Percentiles rank a stretch among this genome's conserved stretches.
These are phyloP conservation scores for Hippophae gyantsensis DNA, from an alignment of 306 rosid genomes.

Conservation along the genomic window DNA sequence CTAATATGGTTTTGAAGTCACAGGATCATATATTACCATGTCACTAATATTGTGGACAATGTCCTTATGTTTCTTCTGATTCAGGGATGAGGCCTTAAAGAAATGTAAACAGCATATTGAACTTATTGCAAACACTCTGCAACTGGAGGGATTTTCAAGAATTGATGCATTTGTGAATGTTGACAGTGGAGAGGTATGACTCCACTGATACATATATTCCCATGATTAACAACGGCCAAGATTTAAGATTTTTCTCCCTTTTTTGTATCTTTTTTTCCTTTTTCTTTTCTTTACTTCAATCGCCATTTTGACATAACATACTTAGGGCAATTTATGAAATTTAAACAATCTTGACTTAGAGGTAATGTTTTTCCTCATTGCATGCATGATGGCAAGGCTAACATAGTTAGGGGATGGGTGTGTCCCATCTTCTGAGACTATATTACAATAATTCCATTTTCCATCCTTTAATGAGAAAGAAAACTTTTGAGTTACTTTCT, in stretches of 20 bases:
- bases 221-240: background rate
- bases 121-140: constrained; percentile 69
- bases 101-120: constrained; percentile 61
- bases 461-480: no score
- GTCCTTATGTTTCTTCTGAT: constrained; percentile 6
- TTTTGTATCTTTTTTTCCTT: background rate
- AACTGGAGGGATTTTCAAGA: constrained; percentile 87
- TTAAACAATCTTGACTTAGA: no score
- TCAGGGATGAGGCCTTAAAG: constrained; percentile 56
- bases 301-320: no score
- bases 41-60: background rate
- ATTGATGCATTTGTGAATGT: constrained; percentile 88
- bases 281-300: no score
- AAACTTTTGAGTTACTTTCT: no score
- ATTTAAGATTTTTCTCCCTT: background rate
- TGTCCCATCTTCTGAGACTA: no score
- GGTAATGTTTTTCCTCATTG: no score
- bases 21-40: no score
- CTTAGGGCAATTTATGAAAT: no score
- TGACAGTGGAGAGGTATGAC: constrained; percentile 78
- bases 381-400: no score
- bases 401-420: no score
- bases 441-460: no score
- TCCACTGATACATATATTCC: constrained; percentile 7
- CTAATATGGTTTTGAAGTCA: background rate